Percentiles rank a stretch among this genome's conserved stretches.
Evolutionary conservation across 805 yeast species (phyloP).

Genomic region (Lachancea kluyveri): DNA sequence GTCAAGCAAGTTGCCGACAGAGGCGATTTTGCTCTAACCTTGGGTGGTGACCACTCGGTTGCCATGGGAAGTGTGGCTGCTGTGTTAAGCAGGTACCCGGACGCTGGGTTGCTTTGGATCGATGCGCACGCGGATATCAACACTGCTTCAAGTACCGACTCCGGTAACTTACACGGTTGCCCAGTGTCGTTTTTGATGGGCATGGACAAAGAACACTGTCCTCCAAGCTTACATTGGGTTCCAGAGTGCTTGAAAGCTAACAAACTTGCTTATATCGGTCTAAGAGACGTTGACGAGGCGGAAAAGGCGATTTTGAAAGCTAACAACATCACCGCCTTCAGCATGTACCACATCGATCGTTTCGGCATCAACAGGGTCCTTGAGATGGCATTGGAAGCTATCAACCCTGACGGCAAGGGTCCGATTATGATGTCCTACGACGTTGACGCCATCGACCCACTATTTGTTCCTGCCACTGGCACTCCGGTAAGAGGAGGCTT

Average conservation of each 20-base stretch:
- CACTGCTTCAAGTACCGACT: conserved; percentile 72
- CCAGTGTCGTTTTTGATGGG: conserved; percentile 92
- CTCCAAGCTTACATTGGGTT: conserved; percentile 78
- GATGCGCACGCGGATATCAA: conserved; percentile 98
- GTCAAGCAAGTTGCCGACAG: conserved; percentile 46
- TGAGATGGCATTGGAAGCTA: conserved; percentile 77
- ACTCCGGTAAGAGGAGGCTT: conserved; percentile 97
- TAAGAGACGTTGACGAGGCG: conserved; percentile 86
- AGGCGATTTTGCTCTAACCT: conserved; percentile 63
- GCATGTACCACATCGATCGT: conserved; percentile 95
- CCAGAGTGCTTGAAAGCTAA: conserved; percentile 57
- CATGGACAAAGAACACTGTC: conserved; percentile 52
- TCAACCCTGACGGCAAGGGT: conserved; percentile 63
- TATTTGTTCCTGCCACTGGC: conserved; percentile 93
- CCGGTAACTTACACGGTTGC: conserved; percentile 95
- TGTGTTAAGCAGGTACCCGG: conserved; percentile 69
- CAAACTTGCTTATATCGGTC: conserved; percentile 86
- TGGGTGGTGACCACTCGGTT: conserved; percentile 96
- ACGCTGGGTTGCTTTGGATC: conserved; percentile 89
- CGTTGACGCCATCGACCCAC: conserved; percentile 95
- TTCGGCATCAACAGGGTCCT: conserved; percentile 88
- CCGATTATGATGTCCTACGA: conserved; percentile 93
- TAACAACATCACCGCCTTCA: conserved; percentile 70
- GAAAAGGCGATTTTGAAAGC: conserved; percentile 73
- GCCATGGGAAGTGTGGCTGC: conserved; percentile 92